Evolutionary conservation across 306 rosid genomes (phyloP).

Genomic region (Cicer yamashitae): DNA sequence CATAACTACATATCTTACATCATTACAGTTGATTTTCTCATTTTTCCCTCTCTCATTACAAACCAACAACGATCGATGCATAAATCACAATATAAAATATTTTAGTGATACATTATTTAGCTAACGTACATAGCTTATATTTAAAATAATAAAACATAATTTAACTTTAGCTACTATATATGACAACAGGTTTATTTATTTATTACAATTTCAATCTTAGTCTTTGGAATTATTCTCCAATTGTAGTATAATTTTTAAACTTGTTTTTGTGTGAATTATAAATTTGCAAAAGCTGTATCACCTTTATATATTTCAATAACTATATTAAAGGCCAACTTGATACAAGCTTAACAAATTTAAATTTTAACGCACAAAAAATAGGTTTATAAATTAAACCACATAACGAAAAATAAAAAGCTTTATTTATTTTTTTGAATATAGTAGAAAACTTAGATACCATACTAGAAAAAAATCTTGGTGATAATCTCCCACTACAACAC

Average conservation of each 20-base stretch:
- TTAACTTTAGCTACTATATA: background rate
- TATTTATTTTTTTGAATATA: background rate
- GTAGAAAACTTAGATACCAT: background rate
- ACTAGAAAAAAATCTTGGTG: background rate
- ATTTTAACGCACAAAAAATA: background rate
- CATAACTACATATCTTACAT: background rate
- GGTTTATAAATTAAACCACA: background rate
- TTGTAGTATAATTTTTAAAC: background rate
- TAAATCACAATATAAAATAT: background rate
- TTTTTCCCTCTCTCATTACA: background rate
- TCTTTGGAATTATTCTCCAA: background rate
- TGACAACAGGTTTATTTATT: background rate
- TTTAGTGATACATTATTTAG: background rate
- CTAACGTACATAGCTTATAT: background rate
- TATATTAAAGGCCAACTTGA: background rate
- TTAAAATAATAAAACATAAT: background rate
- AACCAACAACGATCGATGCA: background rate
- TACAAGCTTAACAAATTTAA: background rate
- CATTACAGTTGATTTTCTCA: background rate
- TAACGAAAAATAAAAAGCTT: background rate
- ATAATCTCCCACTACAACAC: background rate
- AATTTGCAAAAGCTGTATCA: background rate
- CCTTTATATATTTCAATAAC: background rate
- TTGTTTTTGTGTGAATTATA: background rate
- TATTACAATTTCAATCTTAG: background rate